Percentiles rank a stretch among this genome's conserved stretches.
These are phyloP conservation scores for Nyssa sinensis DNA, from an alignment of 148 eudicot species.

Conservation along the genomic window DNA sequence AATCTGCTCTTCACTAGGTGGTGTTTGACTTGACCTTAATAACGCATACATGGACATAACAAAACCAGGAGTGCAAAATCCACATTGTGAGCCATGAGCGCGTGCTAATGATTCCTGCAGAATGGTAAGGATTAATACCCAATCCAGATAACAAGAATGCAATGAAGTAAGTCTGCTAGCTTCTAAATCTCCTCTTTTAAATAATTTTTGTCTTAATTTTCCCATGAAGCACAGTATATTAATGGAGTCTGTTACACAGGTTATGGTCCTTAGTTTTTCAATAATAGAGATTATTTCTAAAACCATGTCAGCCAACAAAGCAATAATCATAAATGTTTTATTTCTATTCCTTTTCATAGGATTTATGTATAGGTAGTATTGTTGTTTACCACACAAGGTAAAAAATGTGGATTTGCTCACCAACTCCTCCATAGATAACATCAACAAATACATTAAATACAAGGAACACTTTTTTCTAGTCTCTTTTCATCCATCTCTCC, in stretches of 20 bases:
- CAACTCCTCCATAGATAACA: background rate
- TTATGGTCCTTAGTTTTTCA: background rate
- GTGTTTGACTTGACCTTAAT: slow-evolving; percentile 65
- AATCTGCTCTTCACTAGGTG: slow-evolving; percentile 82
- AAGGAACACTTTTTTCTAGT: background rate
- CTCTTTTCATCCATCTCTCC: background rate
- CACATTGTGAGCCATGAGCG: slow-evolving; percentile 97
- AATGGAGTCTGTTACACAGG: background rate
- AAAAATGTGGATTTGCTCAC: background rate
- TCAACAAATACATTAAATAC: background rate
- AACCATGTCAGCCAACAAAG: background rate
- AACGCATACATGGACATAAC: slow-evolving; percentile 98
- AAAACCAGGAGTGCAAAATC: slow-evolving; percentile 99
- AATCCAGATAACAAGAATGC: too few relatives aligned
- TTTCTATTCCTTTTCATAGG: background rate
- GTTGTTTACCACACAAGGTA: background rate
- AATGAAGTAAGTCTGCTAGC: background rate
- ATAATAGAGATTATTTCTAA: too few relatives aligned
- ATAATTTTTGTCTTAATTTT: too few relatives aligned
- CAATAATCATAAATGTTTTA: too few relatives aligned
- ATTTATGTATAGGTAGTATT: too few relatives aligned
- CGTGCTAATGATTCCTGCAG: slow-evolving; percentile 80
- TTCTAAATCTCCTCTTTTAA: too few relatives aligned
- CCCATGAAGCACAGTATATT: background rate
- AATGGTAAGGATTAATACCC: slow-evolving; percentile 11